Percentiles rank a stretch among this genome's conserved stretches.
phyloP scores from a whole-genome alignment of 768 basidiomycete genomes.

The Plicaturopsis crispa region DNA sequence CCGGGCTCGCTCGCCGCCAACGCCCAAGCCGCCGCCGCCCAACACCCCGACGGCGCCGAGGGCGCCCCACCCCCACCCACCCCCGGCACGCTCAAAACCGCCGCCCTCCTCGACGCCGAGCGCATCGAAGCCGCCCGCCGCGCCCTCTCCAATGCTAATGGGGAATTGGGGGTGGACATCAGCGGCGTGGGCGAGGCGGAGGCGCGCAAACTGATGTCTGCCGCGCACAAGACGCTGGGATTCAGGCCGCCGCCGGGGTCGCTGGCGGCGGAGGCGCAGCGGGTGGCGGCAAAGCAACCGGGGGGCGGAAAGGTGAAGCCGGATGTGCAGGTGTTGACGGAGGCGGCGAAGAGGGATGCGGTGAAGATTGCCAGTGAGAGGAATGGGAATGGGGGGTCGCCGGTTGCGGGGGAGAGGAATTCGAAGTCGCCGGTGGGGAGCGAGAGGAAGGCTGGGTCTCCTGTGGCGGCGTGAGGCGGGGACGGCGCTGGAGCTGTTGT shows the following conservation, averaged over 20 bases:
- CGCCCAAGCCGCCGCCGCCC: constrained; percentile 25
- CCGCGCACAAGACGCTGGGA: constrained; percentile 27
- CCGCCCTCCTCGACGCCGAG: constrained; percentile 13
- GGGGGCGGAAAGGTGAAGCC: constrained; percentile 4
- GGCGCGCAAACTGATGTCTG: constrained; percentile 26
- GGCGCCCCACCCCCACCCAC: too few relatives aligned
- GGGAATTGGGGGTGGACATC: too few relatives aligned
- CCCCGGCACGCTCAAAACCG: constrained; percentile 8
- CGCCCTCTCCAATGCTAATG: too few relatives aligned
- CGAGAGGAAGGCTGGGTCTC: too few relatives aligned
- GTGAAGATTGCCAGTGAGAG: constrained; percentile 12
- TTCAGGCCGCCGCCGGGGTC: constrained; percentile 27
- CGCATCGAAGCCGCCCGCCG: constrained; percentile 13
- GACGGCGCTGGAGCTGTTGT: too few relatives aligned
- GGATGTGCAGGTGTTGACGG: constrained; percentile 6
- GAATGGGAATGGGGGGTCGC: too few relatives aligned
- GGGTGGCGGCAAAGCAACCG: constrained; percentile 24
- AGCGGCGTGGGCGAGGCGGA: too few relatives aligned
- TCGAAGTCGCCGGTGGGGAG: too few relatives aligned
- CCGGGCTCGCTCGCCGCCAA: constrained; percentile 25
- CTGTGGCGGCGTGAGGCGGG: too few relatives aligned
- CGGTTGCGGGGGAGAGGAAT: too few relatives aligned
- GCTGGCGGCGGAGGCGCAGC: constrained; percentile 25
- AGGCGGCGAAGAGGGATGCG: constrained; percentile 13
- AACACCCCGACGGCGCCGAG: constrained; percentile 16